These are phyloP conservation scores for Cylindrotheca closterium DNA, from an alignment of 108 stramenopile genomes.

Conservation along the genomic window DNA sequence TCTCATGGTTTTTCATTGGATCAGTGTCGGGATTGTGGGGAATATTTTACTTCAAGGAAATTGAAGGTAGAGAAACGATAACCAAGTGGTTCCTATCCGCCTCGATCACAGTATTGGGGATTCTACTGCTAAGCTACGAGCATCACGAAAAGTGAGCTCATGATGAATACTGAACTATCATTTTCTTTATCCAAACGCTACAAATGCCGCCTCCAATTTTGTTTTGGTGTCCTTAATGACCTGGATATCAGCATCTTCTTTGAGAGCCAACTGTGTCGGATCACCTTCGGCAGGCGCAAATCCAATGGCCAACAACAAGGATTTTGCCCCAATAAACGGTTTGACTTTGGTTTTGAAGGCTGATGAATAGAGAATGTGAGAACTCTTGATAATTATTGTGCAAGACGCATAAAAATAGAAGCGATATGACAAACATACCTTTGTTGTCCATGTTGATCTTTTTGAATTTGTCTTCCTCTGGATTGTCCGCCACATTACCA, in stretches of 20 bases:
- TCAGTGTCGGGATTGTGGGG: conserved; percentile 57
- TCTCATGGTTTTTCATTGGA: not conserved
- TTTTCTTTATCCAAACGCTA: conserved; percentile 35
- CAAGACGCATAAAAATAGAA: no score
- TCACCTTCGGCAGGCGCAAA: conserved; percentile 63
- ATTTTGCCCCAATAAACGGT: conserved; percentile 81
- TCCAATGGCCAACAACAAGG: conserved; percentile 75
- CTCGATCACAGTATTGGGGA: conserved; percentile 37
- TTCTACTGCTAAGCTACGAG: conserved; percentile 47
- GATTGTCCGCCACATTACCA: conserved; percentile 87
- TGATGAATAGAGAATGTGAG: no score
- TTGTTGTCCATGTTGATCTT: conserved; percentile 94
- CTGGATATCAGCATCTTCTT: conserved; percentile 55
- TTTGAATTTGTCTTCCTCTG: conserved; percentile 79
- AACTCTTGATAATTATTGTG: no score
- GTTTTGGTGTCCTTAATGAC: conserved; percentile 68
- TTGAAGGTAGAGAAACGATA: conserved; percentile 34
- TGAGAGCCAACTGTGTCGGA: conserved; percentile 43
- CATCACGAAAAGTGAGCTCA: conserved; percentile 24
- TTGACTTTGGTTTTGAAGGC: conserved; percentile 82
- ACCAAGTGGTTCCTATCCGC: conserved; percentile 42
- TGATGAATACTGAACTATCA: not conserved
- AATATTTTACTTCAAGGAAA: conserved; percentile 58
- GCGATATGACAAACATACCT: conserved; percentile 21
- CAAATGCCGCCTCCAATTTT: conserved; percentile 70